Base-by-base conservation (phyloP, 2,329 filamentous ascomycete species). In the Aspergillus amoenus region DNA sequence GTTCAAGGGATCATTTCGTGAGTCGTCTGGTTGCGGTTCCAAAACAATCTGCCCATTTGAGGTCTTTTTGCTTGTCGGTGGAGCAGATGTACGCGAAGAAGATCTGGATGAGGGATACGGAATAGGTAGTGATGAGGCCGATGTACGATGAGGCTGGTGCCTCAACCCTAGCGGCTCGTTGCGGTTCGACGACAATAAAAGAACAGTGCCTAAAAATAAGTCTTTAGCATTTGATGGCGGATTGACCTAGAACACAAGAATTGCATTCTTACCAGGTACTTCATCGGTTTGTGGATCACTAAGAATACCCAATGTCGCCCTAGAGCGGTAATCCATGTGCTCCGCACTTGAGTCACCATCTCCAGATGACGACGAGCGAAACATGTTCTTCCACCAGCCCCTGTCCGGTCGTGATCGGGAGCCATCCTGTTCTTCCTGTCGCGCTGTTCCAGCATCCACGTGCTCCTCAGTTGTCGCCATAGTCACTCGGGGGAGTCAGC, bases 21-120 rank as follows among this genome's bases (percentile, higher is more conserved):
- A 92, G 51, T 97, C 92, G 58, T 97, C 92, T 0, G 93, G 93
- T 70, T 97, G 93, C 0, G 93, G 93, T 0, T 95, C 89, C 13
- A 97, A 79, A 55, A 97, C 91, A 66, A 97, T 91, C 60, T 85
- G 83, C 15, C 92, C 92, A 70, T 96, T 89, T 37, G 82, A 76
- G 2, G 92, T 96, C 63, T 81, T 88, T 79, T 97, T 97, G 8
- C 27, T 30, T 76, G 86, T 85, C 45, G 65, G 59, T 15, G 70
- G 67, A 13, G 62, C 63, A 0, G 66, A 68, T 21, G 66, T 62
- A 21, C 70, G 72, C 17, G 74, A 76, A 9, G 73, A 75, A 1
- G 73, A 75, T 48, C 69, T 71, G 24, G 75, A 76, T 9, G 70
- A 65, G n/a, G 73, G 72, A 56, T 74, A 74, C 3, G 72, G 69